These are phyloP conservation scores for Candida arabinofermentans DNA, from an alignment of 805 yeast genomes.

Conservation along the genomic window DNA sequence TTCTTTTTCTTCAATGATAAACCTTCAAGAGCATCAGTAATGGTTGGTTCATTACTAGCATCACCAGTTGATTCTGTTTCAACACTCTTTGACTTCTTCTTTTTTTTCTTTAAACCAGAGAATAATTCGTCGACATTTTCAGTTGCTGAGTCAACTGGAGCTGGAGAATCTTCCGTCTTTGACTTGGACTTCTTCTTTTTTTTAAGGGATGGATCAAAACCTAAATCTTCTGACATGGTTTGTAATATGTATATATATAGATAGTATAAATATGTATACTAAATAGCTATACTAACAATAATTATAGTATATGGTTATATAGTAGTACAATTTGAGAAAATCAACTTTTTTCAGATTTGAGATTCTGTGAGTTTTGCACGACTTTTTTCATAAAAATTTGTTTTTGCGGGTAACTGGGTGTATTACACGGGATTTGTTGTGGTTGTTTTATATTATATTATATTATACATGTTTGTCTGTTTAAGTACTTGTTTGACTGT, in stretches of 20 bases:
- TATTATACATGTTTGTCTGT: too few species aligned
- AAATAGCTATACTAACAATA: neutral
- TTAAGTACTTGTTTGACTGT: too few species aligned
- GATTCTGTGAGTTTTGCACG: too few species aligned
- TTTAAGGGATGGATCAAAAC: conserved; percentile 68
- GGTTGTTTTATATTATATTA: too few species aligned
- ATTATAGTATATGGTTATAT: too few species aligned
- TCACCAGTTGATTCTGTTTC: conserved; percentile 25
- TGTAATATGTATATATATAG: neutral
- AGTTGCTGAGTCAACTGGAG: conserved; percentile 33
- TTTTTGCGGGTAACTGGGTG: too few species aligned
- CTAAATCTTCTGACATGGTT: conserved; percentile 40
- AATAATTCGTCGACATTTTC: conserved; percentile 57
- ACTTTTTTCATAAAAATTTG: too few species aligned
- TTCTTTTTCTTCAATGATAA: conserved; percentile 67
- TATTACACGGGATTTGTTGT: too few species aligned
- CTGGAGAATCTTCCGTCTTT: conserved; percentile 32
- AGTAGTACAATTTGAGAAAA: too few species aligned
- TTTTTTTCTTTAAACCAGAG: conserved; percentile 81
- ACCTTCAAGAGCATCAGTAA: conserved; percentile 64
- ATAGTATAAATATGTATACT: neutral
- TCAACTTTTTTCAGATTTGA: too few species aligned
- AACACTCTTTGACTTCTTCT: conserved; percentile 62
- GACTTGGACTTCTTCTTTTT: conserved; percentile 60
- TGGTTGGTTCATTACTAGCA: conserved; percentile 36